These are phyloP conservation scores for Fusarium nygamai DNA, from an alignment of 2,329 filamentous ascomycete genomes.

Conservation along the genomic window DNA sequence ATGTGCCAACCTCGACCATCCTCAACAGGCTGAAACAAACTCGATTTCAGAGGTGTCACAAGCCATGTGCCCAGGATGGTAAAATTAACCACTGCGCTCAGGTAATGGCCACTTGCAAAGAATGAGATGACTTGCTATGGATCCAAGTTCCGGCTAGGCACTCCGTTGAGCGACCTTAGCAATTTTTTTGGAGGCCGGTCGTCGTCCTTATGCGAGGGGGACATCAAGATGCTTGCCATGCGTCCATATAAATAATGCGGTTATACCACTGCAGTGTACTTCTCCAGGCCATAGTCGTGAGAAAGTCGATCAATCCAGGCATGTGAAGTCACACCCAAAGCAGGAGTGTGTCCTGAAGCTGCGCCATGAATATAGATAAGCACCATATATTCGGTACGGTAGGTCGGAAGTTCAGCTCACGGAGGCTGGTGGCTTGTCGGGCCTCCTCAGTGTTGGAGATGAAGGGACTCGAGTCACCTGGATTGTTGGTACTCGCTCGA, in stretches of 20 bases:
- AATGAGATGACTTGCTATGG: too few relatives aligned
- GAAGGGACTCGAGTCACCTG: background rate
- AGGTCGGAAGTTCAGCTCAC: background rate
- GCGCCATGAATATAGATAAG: background rate
- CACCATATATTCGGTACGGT: background rate
- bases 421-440: background rate
- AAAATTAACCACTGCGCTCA: background rate
- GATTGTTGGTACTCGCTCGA: background rate
- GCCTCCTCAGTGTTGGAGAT: background rate
- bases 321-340: background rate
- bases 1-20: background rate
- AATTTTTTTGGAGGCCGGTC: too few relatives aligned
- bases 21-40: background rate
- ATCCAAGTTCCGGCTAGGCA: too few relatives aligned
- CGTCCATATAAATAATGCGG: background rate
- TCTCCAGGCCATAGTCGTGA: background rate
- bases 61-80: background rate
- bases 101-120: background rate
- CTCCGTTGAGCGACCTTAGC: too few relatives aligned
- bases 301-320: background rate
- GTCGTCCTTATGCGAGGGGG: too few relatives aligned
- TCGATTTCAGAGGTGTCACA: background rate
- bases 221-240: background rate
- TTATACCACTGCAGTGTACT: background rate
- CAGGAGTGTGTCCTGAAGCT: background rate